Evolutionary conservation across 2,329 filamentous ascomycete species (phyloP), one percentile per base, ranked within the genome.

Genomic region (Alternaria brassicicola): DNA sequence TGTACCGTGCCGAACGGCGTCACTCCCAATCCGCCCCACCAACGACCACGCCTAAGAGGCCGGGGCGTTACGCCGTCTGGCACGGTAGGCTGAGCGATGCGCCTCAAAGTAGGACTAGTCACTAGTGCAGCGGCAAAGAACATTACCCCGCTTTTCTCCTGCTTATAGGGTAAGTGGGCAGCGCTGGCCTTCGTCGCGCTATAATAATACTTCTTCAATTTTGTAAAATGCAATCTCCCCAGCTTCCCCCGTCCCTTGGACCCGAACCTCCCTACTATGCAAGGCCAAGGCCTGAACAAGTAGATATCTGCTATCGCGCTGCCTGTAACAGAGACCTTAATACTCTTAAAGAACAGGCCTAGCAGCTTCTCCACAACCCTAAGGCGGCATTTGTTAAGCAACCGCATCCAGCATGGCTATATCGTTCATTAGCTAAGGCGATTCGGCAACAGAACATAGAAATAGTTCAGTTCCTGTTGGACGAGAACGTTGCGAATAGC

Each of bases 301-400:
- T 58, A 10, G 23, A 54, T 23, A 6, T 52, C 5, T 61, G 54
- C 36, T 61, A 61, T 55, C 31, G 25, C 13, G 54, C 58, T 25
- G 54, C 55, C 17, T 52, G 45, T 42, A 36, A 57, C 10, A 49
- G 49, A 41, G 58, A 61, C 39, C 21, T 61, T 38, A 31, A 54
- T 47, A 13, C 5, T 49, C 6, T 61, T 15, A 58, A 58, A 42
- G 28, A 57, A 41, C 49, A 57, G 30, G 45, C 19, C 45, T 28
- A 15, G 19, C 36, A 33, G 39, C 45, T 61, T 45, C 50, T 58
- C 15, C 28, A 50, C n/a, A 43, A 43, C 25, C 25, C n/a, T n/a
- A n/a, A n/a, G n/a, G n/a, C n/a, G n/a, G n/a, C n/a, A n/a, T n/a
- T n/a, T n/a, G n/a, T n/a, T n/a, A n/a, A n/a, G n/a, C n/a, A n/a